phyloP scores from a whole-genome alignment of 192 early-diverging fungal species.

The Linnemannia hyalina region DNA sequence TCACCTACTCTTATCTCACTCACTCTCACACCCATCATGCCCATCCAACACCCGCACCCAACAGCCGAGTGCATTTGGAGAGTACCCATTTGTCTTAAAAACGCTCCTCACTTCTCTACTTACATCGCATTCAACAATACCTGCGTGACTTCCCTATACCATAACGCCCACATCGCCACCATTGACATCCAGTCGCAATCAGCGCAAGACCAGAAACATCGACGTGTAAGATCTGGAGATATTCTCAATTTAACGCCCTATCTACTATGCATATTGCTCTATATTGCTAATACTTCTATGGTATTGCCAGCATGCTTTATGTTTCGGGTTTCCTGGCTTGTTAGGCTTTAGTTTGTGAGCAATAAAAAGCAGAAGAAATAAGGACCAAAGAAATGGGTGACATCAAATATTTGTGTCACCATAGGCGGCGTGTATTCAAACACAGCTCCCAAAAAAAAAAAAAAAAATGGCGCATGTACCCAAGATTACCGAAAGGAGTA shows the following conservation, averaged over 20 bases:
- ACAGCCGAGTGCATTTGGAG: too few species aligned
- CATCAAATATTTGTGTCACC: constrained; percentile 12
- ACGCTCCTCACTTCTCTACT: too few species aligned
- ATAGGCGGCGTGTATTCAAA: constrained; percentile 9
- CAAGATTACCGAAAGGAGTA: background rate
- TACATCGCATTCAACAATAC: too few species aligned
- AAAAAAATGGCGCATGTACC: background rate
- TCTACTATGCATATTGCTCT: constrained; percentile 4
- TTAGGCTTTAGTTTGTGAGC: background rate
- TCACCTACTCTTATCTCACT: background rate
- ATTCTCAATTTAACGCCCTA: background rate
- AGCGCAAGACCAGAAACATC: background rate
- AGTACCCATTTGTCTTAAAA: too few species aligned
- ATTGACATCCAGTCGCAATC: background rate
- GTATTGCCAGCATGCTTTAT: constrained; percentile 12
- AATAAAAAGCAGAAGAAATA: background rate
- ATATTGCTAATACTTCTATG: constrained; percentile 8
- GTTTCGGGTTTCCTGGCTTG: background rate
- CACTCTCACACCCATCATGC: too few species aligned
- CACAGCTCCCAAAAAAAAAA: background rate
- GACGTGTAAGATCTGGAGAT: background rate
- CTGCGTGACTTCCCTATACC: too few species aligned
- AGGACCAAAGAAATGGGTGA: background rate
- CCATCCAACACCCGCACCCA: too few species aligned
- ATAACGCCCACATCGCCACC: background rate